Base-by-base conservation (phyloP, 345 rosid genomes). In the Euphorbia peplus region DNA sequence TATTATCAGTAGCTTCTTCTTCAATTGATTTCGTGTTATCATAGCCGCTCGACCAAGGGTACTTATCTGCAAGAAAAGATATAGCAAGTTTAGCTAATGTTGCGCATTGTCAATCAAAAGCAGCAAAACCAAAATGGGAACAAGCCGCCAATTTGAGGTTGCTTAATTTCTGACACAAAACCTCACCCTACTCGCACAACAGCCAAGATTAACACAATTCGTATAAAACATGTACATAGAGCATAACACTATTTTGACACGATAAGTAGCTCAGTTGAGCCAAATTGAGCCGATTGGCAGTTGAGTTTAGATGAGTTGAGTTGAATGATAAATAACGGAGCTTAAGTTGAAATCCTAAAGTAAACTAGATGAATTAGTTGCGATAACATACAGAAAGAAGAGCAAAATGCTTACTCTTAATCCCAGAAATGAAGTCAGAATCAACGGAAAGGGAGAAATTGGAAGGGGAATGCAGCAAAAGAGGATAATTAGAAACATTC, bases 341-440 rank as follows among this genome's bases (percentile, higher is more conserved):
- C n/a, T n/a, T n/a, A n/a, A 7, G 53, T 14, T 48, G 8, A 48
- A 48, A 48, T 6, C 53, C 21, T 48, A 48, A 48, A 39, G 10
- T 32, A 32, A 48, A 39, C 42, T 32, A 32, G 10, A 39, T 39
- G 4, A 2, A 39, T 39, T 4, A 5, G 10, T 39, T 39, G 1
- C 9, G 10, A 39, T 39, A 39, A 5, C 6, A 4, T 1, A 39
- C 42, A 44, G 50, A 44, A 44, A 10, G 1, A 22, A 16, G 29
- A 12, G 50, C 15, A 3, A 2, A 29, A 26, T 44, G 24, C 84
- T 74, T 82, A 91, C 95, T 79, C 68, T 81, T 82, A 28, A 89
- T 79, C 51, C 79, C 82, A 3, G 88, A 82, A 60, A 91, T 51
- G 25, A 84, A 55, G 30, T 81, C 32, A 30, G 84, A 53, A 74